Evolutionary conservation across 2,329 filamentous ascomycete species (phyloP).

Genomic region (Orbilia quercus): DNA sequence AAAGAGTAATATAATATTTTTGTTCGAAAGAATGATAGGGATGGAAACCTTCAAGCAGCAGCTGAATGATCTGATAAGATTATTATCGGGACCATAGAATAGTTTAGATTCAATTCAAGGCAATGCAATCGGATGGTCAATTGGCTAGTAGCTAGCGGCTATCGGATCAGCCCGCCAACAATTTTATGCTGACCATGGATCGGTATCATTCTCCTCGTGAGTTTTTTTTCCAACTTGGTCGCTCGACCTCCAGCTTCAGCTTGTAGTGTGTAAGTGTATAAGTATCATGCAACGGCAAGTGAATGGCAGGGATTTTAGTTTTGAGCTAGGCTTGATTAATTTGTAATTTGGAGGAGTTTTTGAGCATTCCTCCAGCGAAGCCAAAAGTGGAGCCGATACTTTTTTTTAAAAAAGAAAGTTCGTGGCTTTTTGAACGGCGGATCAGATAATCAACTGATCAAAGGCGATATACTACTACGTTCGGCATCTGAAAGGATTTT

Average conservation of each 20-base stretch:
- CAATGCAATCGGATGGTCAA: neutral
- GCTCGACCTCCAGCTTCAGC: slow-evolving; percentile 15
- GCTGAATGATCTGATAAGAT: slow-evolving; percentile 56
- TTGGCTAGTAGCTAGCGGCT: slow-evolving; percentile 2
- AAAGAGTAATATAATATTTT: slow-evolving; percentile 6
- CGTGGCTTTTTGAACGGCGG: slow-evolving; percentile 12
- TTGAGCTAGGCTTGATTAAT: slow-evolving; percentile 14
- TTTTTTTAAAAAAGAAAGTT: slow-evolving; percentile 34
- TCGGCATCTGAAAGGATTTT: slow-evolving; percentile 23
- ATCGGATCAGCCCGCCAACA: slow-evolving; percentile 43
- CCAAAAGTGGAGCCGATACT: slow-evolving; percentile 16
- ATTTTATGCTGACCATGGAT: slow-evolving; percentile 12
- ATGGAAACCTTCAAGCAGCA: slow-evolving; percentile 24
- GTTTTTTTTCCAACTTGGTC: slow-evolving; percentile 23
- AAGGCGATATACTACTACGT: slow-evolving; percentile 23
- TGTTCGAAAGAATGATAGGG: slow-evolving; percentile 12
- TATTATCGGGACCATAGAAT: slow-evolving; percentile 32
- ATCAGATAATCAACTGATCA: slow-evolving; percentile 55
- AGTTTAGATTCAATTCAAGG: slow-evolving; percentile 12
- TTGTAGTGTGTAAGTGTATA: too few relatives aligned
- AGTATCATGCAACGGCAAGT: slow-evolving; percentile 43
- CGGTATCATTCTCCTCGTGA: slow-evolving; percentile 21
- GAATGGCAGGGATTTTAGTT: slow-evolving; percentile 23
- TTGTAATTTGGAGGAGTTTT: slow-evolving; percentile 9
- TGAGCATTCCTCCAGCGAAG: slow-evolving; percentile 30